Evolutionary conservation across 2,329 filamentous ascomycete genomes (phyloP).

Genomic region (Xylaria sp.): DNA sequence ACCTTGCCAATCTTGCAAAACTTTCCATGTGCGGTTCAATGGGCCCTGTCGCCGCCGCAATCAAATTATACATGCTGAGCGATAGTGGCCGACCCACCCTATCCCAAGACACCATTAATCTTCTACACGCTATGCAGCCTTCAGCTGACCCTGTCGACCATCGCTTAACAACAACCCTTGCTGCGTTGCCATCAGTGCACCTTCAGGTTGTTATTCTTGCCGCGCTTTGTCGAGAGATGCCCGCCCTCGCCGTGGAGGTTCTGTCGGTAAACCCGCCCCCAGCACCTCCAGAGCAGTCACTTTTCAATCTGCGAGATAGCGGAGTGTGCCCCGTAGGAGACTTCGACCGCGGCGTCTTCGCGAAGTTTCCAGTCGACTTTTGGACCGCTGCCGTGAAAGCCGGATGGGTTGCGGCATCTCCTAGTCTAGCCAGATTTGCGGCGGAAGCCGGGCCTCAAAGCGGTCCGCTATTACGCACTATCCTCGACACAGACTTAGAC

Average conservation of each 20-base stretch:
- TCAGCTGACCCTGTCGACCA: neutral
- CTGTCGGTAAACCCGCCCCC: constrained; percentile 8
- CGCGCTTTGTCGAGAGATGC: constrained; percentile 12
- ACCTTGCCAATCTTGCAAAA: constrained; percentile 15
- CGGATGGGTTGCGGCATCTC: constrained; percentile 13
- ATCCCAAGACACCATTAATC: constrained; percentile 7
- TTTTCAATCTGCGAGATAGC: constrained; percentile 15
- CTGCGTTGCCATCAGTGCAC: constrained; percentile 10
- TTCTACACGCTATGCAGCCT: constrained; percentile 13
- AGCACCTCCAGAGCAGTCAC: constrained; percentile 7
- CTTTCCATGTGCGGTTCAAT: constrained; percentile 20
- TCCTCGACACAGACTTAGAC: constrained; percentile 13
- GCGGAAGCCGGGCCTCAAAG: neutral
- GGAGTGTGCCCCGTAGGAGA: neutral
- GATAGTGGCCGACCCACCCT: neutral
- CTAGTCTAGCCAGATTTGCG: neutral
- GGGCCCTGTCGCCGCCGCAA: constrained; percentile 21
- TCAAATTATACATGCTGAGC: constrained; percentile 20
- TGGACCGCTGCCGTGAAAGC: constrained; percentile 14
- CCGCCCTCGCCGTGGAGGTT: constrained; percentile 9
- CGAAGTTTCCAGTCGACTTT: constrained; percentile 5
- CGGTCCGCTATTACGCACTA: constrained; percentile 8
- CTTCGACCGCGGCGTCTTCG: neutral
- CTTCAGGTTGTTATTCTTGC: constrained; percentile 17
- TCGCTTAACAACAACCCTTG: neutral